Conservation (phyloP, 345 rosid genomes). For the Brassica nigra region DNA sequence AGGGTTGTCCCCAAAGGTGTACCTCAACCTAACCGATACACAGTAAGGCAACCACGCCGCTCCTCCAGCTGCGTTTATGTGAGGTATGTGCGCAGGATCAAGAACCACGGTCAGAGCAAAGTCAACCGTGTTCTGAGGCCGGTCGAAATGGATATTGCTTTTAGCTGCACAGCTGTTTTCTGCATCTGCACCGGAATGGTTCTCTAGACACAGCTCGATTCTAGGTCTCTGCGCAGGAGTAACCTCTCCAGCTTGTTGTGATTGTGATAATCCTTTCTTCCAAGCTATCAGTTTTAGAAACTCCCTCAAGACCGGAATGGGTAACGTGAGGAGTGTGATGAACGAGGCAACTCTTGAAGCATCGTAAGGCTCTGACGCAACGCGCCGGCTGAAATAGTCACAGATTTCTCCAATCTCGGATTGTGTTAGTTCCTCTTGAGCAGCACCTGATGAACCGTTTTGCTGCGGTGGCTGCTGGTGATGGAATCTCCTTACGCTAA, state of each 20-base stretch:
- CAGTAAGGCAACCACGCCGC: constrained; percentile 99
- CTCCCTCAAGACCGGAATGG: constrained; percentile 87
- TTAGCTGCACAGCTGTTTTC: constrained; percentile 60
- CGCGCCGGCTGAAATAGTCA: constrained; percentile 97
- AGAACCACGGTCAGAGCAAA: constrained; percentile 90
- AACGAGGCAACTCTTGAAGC: constrained; percentile 98
- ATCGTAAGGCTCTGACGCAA: constrained; percentile 97
- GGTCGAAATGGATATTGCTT: constrained; percentile 87
- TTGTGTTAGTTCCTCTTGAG: constrained; percentile 88
- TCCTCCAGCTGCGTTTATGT: constrained; percentile 89
- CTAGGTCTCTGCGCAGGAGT: constrained; percentile 91
- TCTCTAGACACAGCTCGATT: constrained; percentile 90
- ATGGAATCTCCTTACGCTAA: constrained; percentile 92
- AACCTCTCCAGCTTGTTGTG: constrained; percentile 82
- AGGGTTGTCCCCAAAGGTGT: constrained; percentile 70
- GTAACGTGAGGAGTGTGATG: constrained; percentile 96
- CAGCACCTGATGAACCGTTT: constrained; percentile 60
- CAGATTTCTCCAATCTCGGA: constrained; percentile 91
- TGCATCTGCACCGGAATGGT: constrained; percentile 66
- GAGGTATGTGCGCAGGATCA: constrained; percentile 89
- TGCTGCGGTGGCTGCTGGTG: constrained; percentile 83
- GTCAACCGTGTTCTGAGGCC: constrained; percentile 81
- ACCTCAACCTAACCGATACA: constrained; percentile 82
- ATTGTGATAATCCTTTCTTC: constrained; percentile 86
- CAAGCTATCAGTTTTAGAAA: constrained; percentile 95